Conservation (phyloP, 257 asterid species). For the Nicotiana attenuata region DNA sequence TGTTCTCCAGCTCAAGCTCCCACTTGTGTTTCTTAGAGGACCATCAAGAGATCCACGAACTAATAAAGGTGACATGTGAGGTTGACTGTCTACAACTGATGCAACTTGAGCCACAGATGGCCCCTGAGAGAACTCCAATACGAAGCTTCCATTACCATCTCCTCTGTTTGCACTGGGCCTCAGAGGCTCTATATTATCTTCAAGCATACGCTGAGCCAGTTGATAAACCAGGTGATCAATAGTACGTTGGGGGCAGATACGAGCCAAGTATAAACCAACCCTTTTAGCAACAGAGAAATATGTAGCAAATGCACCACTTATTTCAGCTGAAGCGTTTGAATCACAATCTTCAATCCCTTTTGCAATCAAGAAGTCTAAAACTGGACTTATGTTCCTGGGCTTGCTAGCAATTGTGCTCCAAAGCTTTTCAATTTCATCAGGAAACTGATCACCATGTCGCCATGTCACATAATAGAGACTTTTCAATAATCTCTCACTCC, state of each 20-base stretch:
- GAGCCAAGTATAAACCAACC: slow-evolving; percentile 91
- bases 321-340: slow-evolving; percentile 96
- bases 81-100: slow-evolving; percentile 76
- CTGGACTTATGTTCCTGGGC: slow-evolving; percentile 93
- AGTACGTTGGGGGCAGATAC: slow-evolving; percentile 97
- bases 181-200: slow-evolving; percentile 77
- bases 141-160: slow-evolving; percentile 58
- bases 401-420: slow-evolving; percentile 99
- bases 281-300: slow-evolving; percentile 97
- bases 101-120: slow-evolving; percentile 77
- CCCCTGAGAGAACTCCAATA: slow-evolving; percentile 91
- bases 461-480: slow-evolving; percentile 94
- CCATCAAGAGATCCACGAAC: slow-evolving; percentile 98
- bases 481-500: slow-evolving; percentile 95
- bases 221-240: slow-evolving; percentile 99
- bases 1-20: slow-evolving; percentile 99
- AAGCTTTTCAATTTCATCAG: slow-evolving; percentile 97
- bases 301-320: slow-evolving; percentile 99
- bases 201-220: slow-evolving; percentile 97
- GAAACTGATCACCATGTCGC: slow-evolving; percentile 99
- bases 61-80: slow-evolving; percentile 97
- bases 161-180: slow-evolving; percentile 63
- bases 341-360: slow-evolving; percentile 99
- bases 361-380: slow-evolving; percentile 90
- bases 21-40: slow-evolving; percentile 89